These are phyloP conservation scores for Pythium apleroticum DNA, from an alignment of 352 stramenopile species.

Conservation along the genomic window DNA sequence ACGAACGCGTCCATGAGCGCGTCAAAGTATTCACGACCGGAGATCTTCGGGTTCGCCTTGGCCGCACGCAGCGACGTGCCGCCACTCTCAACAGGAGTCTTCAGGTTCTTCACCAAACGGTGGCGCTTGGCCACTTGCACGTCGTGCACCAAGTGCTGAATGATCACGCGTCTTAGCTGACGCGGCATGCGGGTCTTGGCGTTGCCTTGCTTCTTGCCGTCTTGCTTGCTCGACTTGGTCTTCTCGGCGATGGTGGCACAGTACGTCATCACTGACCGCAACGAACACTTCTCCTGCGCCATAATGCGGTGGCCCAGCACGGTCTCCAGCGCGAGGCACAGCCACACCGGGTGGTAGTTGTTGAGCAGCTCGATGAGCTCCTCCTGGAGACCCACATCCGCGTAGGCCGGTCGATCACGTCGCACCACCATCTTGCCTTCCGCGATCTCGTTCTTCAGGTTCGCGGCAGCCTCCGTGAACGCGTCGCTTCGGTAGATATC, in stretches of 20 bases:
- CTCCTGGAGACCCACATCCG: slow-evolving; percentile 86
- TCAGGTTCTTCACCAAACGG: slow-evolving; percentile 70
- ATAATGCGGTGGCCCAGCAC: slow-evolving; percentile 73
- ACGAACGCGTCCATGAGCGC: slow-evolving; percentile 88
- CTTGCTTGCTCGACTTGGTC: slow-evolving; percentile 21
- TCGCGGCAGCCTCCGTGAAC: slow-evolving; percentile 60
- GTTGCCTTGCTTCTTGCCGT: slow-evolving; percentile 15
- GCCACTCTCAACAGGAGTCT: slow-evolving; percentile 57
- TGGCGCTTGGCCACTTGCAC: slow-evolving; percentile 56
- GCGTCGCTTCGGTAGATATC: slow-evolving; percentile 57
- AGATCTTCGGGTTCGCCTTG: slow-evolving; percentile 71
- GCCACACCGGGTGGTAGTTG: slow-evolving; percentile 91
- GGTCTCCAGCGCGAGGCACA: slow-evolving; percentile 88
- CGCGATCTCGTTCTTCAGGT: slow-evolving; percentile 70
- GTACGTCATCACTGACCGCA: slow-evolving; percentile 49
- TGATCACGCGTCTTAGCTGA: slow-evolving; percentile 53
- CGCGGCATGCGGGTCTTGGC: slow-evolving; percentile 46
- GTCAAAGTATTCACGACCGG: slow-evolving; percentile 76
- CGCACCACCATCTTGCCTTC: slow-evolving; percentile 80
- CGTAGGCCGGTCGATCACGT: slow-evolving; percentile 86
- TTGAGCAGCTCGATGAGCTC: slow-evolving; percentile 87
- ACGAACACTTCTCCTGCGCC: slow-evolving; percentile 52
- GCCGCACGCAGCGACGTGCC: slow-evolving; percentile 40
- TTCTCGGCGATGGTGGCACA: slow-evolving; percentile 14
- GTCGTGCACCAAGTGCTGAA: slow-evolving; percentile 72